Base-by-base conservation (phyloP, 1,139 yeast genomes). In the Pichia sorboxylosa region DNA sequence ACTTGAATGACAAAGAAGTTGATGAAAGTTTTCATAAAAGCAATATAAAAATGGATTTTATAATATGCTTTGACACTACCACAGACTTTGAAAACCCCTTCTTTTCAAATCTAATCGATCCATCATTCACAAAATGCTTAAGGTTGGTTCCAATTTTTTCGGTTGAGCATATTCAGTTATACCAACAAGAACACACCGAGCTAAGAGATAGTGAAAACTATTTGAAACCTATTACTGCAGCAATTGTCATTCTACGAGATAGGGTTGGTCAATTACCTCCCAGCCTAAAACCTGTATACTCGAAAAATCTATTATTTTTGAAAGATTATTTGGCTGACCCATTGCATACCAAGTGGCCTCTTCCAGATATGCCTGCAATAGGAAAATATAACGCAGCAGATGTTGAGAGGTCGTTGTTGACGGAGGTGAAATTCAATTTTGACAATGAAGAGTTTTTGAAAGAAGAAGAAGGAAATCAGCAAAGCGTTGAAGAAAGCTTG, bases 261-360 rank as follows among this genome's bases (percentile, higher is more conserved):
- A 68, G 75, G 39, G 84, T 81, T n/a, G 97, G 97, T 5, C 67
- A 71, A 28, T 54, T 87, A 29, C 93, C 95, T 2, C 79, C 84
- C 0, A 93, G 79, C 45, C 58, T 84, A 31, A 66, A 80, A 48
- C 87, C 92, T 8, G 72, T 82, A 13, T 83, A 79, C 51, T 64
- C 73, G 28, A 80, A 77, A 43, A 70, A 77, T 35, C 60, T 85
- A 41, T 63, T 64, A 8, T 81, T 75, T 44, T 61, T 87, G 32
- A 57, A 64, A 1, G 66, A 64, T 20, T 85, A 90, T 73, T 61
- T 53, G 4, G 19, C 39, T 5, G 41, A 46, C 33, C 49, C 52
- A 3, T 20, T 28, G 3, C 14, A 17, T 5, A 31, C 39, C 5
- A 47, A 52, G 13, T 85, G 94, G 94, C 93, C 93, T 2, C 59